These are phyloP conservation scores for Crepidotus variabilis DNA, from an alignment of 768 basidiomycete species.

Conservation along the genomic window DNA sequence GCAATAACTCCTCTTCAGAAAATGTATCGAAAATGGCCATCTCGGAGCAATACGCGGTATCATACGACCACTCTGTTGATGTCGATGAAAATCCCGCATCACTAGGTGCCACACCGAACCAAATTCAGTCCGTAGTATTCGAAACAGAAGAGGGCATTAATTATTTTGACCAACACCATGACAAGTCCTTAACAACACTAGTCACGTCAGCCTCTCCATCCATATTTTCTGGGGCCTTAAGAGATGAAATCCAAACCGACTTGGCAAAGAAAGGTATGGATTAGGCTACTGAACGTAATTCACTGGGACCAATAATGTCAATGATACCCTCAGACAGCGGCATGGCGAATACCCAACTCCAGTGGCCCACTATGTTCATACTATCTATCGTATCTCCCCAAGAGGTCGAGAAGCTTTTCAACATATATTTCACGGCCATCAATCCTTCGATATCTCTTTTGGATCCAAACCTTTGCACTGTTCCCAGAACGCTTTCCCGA, in stretches of 20 bases:
- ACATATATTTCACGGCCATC: constrained; percentile 75
- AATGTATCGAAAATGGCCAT: too few species aligned
- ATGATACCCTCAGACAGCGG: constrained; percentile 37
- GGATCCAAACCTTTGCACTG: constrained; percentile 81
- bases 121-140: constrained; percentile 12
- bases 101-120: background rate
- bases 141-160: constrained; percentile 28
- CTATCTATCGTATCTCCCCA: constrained; percentile 58
- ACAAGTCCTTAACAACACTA: constrained; percentile 21
- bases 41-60: constrained; percentile 35
- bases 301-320: constrained; percentile 16
- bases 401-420: constrained; percentile 71
- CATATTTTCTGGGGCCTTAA: too few species aligned
- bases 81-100: too few species aligned
- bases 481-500: constrained; percentile 73
- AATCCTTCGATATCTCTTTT: constrained; percentile 78
- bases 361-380: constrained; percentile 60
- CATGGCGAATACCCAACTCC: constrained; percentile 38
- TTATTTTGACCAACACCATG: constrained; percentile 34
- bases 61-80: constrained; percentile 34
- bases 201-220: too few species aligned
- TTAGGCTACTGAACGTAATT: background rate
- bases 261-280: background rate
- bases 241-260: too few species aligned
- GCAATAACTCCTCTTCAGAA: too few species aligned